phyloP scores from a whole-genome alignment of 2,329 filamentous ascomycete species.

The Microdochium nivale region DNA sequence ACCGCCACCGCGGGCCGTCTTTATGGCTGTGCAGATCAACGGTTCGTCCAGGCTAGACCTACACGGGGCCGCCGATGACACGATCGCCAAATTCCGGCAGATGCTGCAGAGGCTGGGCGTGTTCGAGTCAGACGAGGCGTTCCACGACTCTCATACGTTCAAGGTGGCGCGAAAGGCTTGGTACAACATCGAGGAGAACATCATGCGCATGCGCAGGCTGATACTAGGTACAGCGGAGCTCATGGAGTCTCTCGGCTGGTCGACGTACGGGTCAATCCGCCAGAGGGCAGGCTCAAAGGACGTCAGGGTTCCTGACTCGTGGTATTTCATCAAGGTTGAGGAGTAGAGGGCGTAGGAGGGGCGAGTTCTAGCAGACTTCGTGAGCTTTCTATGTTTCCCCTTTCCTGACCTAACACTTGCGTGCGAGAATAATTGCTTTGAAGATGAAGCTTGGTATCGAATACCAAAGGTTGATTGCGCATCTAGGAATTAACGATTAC shows the following conservation, averaged over 20 bases:
- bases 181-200: not conserved
- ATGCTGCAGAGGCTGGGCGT: not conserved
- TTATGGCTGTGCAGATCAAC: not conserved
- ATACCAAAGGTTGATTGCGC: too few species aligned
- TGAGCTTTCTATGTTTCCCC: too few species aligned
- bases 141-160: not conserved
- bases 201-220: not conserved
- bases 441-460: too few species aligned
- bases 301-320: not conserved
- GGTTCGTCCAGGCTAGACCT: not conserved
- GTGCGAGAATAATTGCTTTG: too few species aligned
- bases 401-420: too few species aligned
- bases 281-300: not conserved
- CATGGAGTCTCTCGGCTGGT: not conserved
- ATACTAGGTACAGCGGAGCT: not conserved
- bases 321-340: not conserved
- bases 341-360: not conserved
- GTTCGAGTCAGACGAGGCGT: not conserved
- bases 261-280: not conserved
- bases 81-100: not conserved
- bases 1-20: not conserved
- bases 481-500: too few species aligned
- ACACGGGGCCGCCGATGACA: not conserved
- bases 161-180: not conserved
- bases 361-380: not conserved